Percentiles rank a stretch among this genome's conserved stretches.
phyloP scores from a whole-genome alignment of 169 alveolate genomes.

The Sarcocystis neurona region DNA sequence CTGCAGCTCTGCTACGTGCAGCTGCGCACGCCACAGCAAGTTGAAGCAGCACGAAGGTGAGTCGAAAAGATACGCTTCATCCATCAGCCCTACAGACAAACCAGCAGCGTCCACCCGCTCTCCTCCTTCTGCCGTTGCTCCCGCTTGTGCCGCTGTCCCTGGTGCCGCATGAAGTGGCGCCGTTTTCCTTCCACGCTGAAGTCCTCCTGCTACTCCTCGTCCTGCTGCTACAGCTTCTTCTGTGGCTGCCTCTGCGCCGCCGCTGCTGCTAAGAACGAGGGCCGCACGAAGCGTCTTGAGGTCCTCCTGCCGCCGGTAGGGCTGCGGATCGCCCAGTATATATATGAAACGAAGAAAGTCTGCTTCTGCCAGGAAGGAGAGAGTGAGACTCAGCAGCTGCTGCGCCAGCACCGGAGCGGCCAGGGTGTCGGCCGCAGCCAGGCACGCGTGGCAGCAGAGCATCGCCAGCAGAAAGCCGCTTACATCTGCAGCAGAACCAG shows the following conservation, averaged over 20 bases:
- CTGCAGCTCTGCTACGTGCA: constrained; percentile 65
- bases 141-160: not conserved
- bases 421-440: constrained; percentile 18
- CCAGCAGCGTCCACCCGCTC: not conserved
- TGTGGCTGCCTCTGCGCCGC: constrained; percentile 54
- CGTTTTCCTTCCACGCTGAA: too few species aligned
- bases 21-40: constrained; percentile 54
- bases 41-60: constrained; percentile 34
- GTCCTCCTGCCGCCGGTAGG: not conserved
- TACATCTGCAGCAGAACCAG: constrained; percentile 31
- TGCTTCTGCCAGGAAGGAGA: constrained; percentile 44
- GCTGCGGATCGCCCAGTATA: constrained; percentile 40
- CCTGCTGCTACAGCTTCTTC: not conserved
- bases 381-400: constrained; percentile 52
- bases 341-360: constrained; percentile 34
- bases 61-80: constrained; percentile 59
- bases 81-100: constrained; percentile 45
- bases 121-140: not conserved
- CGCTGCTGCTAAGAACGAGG: too few species aligned
- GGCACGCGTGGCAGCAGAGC: constrained; percentile 51
- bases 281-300: not conserved
- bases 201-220: too few species aligned
- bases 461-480: constrained; percentile 58
- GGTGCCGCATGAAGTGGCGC: constrained; percentile 1
- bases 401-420: constrained; percentile 27